Conservation (phyloP, 1,284 basidiomycete genomes). For the Ustilago loliicola region DNA sequence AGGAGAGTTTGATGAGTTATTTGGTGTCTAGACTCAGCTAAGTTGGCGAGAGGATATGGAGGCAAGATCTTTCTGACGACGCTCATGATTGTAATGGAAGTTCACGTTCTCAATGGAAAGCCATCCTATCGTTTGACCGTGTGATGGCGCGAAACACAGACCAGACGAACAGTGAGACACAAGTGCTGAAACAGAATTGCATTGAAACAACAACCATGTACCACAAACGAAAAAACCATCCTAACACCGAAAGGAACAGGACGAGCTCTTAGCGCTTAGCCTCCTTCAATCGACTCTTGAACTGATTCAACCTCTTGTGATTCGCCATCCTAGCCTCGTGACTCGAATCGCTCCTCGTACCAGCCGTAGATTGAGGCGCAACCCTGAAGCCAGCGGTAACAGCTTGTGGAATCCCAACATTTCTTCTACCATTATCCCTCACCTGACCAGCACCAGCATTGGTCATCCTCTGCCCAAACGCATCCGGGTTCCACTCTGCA, state of each 20-base stretch:
- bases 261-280: constrained; percentile 40
- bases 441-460: neutral
- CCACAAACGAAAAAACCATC: neutral
- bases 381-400: constrained; percentile 61
- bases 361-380: constrained; percentile 52
- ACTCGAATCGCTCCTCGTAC: constrained; percentile 48
- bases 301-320: constrained; percentile 61
- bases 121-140: neutral
- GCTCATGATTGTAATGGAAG: neutral
- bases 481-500: constrained; percentile 59
- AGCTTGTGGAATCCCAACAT: constrained; percentile 62
- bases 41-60: neutral
- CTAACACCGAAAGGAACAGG: neutral
- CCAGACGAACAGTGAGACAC: neutral
- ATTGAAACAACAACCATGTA: neutral
- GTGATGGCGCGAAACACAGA: neutral
- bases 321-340: constrained; percentile 61
- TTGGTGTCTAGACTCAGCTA: constrained; percentile 65
- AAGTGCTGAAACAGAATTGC: neutral
- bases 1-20: constrained; percentile 67
- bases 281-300: constrained; percentile 61
- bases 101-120: neutral
- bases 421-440: constrained; percentile 37
- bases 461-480: constrained; percentile 36
- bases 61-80: neutral